Evolutionary conservation across 108 stramenopile species (phyloP).

Genomic region (Bacterosira constricta): DNA sequence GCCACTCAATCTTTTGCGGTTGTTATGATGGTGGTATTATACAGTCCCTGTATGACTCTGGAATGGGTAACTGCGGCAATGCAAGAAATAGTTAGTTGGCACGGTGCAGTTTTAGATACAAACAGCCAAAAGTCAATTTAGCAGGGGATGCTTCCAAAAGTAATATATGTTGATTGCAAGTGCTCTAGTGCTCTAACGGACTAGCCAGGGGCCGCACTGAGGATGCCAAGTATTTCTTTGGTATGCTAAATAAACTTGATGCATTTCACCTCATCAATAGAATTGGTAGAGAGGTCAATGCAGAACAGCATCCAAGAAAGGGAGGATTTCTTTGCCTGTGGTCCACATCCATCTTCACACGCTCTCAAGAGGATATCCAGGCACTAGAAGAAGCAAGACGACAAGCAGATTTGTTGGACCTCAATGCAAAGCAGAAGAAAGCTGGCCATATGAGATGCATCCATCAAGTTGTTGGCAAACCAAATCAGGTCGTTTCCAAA

Average conservation of each 20-base stretch:
- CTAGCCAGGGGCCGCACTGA: not conserved
- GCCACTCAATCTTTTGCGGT: slow-evolving; percentile 9
- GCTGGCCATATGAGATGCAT: too few relatives aligned
- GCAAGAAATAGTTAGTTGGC: slow-evolving; percentile 12
- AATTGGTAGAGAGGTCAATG: slow-evolving; percentile 13
- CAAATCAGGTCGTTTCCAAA: too few relatives aligned
- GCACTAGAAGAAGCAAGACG: too few relatives aligned
- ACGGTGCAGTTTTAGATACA: not conserved
- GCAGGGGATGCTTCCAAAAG: not conserved
- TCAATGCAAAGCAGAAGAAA: too few relatives aligned
- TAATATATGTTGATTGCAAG: slow-evolving; percentile 8
- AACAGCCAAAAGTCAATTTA: not conserved
- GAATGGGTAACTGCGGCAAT: not conserved
- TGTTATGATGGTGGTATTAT: slow-evolving; percentile 1
- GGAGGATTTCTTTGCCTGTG: too few relatives aligned
- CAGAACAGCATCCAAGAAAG: too few relatives aligned
- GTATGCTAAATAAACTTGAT: slow-evolving; percentile 17
- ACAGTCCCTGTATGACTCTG: slow-evolving; percentile 8
- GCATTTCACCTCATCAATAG: slow-evolving; percentile 12
- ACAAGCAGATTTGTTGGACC: too few relatives aligned
- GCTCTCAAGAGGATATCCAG: too few relatives aligned
- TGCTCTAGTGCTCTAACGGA: slow-evolving; percentile 24
- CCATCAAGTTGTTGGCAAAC: too few relatives aligned
- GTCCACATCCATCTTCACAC: too few relatives aligned
- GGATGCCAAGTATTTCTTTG: not conserved